Conservation (phyloP, 208 protist genomes). For the Histomonas meleagridis region DNA sequence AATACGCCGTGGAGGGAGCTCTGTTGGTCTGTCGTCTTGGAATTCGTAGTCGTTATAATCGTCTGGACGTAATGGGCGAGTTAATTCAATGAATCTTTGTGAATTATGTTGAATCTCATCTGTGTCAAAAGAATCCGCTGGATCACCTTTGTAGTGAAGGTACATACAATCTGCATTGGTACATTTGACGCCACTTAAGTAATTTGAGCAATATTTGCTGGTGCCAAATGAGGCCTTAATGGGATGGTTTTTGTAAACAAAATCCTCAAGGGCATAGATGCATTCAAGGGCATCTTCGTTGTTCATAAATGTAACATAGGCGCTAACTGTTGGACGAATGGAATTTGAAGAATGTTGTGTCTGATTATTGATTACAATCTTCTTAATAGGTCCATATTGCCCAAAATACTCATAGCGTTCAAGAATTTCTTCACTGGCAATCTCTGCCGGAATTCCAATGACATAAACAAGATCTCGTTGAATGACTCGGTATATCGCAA, state of each 20-base stretch:
- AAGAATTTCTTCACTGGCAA: slow-evolving; percentile 60
- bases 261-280: slow-evolving; percentile 59
- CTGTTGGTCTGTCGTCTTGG: neutral
- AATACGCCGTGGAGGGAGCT: neutral
- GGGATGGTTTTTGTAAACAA: slow-evolving; percentile 50
- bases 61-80: neutral
- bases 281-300: slow-evolving; percentile 55
- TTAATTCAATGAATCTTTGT: neutral
- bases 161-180: slow-evolving; percentile 71
- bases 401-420: slow-evolving; percentile 62
- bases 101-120: slow-evolving; percentile 53
- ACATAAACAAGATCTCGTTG: slow-evolving; percentile 70
- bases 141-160: slow-evolving; percentile 59
- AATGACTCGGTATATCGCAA: slow-evolving; percentile 56
- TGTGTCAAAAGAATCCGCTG: slow-evolving; percentile 58
- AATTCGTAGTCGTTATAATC: neutral
- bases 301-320: slow-evolving; percentile 48
- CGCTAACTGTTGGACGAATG: slow-evolving; percentile 41
- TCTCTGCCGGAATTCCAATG: slow-evolving; percentile 58
- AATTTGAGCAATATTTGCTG: slow-evolving; percentile 69
- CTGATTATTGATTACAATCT: slow-evolving; percentile 63
- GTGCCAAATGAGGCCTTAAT: slow-evolving; percentile 66
- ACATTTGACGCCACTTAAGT: slow-evolving; percentile 58
- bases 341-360: slow-evolving; percentile 41
- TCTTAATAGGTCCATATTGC: slow-evolving; percentile 66